Percentiles rank a stretch among this genome's conserved stretches.
Conservation (phyloP, 768 basidiomycete species). For the Mycena alexandri region DNA sequence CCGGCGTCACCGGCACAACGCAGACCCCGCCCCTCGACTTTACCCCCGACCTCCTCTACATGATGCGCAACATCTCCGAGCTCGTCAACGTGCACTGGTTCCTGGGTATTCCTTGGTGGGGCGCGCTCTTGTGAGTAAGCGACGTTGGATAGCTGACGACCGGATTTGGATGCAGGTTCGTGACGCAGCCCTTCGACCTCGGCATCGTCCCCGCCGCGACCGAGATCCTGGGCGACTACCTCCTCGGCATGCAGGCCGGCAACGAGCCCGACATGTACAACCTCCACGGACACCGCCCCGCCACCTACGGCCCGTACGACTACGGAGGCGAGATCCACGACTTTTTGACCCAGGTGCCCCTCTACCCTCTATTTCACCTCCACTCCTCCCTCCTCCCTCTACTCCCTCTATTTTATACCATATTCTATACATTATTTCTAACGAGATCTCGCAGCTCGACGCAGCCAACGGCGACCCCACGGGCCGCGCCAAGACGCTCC, state of each 20-base stretch:
- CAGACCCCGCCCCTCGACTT: slow-evolving; percentile 76
- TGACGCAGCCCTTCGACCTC: slow-evolving; percentile 36
- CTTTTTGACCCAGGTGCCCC: slow-evolving; percentile 44
- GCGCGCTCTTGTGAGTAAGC: too few relatives aligned
- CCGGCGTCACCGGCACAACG: slow-evolving; percentile 46
- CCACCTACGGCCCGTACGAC: slow-evolving; percentile 45
- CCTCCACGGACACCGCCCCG: slow-evolving; percentile 41
- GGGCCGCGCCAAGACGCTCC: slow-evolving; percentile 53
- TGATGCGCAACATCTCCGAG: slow-evolving; percentile 70
- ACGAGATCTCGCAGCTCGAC: too few relatives aligned
- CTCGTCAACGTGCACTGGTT: slow-evolving; percentile 77
- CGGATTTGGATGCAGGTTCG: too few relatives aligned
- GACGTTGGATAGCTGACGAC: too few relatives aligned
- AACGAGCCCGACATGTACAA: slow-evolving; percentile 87
- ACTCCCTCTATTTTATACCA: too few relatives aligned
- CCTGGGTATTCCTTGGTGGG: slow-evolving; percentile 52
- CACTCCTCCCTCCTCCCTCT: too few relatives aligned
- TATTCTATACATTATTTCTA: too few relatives aligned
- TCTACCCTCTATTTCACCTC: too few relatives aligned
- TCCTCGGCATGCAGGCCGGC: slow-evolving; percentile 78
- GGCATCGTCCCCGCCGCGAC: slow-evolving; percentile 70
- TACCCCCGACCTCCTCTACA: slow-evolving; percentile 74
- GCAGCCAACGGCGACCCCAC: slow-evolving; percentile 52
- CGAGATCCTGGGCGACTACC: slow-evolving; percentile 70
- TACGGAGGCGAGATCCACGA: slow-evolving; percentile 65